Base-by-base conservation (phyloP, 176 grass and related monocot species). In the Tillandsia leiboldiana region DNA sequence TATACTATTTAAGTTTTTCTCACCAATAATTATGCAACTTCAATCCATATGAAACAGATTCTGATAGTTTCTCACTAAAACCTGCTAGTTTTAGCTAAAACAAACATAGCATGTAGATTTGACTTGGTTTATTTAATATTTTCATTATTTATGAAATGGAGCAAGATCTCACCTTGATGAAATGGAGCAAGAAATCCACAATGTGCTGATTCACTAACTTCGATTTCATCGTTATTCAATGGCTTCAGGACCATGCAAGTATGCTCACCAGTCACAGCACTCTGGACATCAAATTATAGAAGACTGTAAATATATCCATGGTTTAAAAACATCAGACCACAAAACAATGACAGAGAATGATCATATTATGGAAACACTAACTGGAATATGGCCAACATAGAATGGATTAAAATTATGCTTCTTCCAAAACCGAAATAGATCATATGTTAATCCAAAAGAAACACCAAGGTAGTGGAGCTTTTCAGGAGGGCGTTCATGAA, bases 231-330 rank as follows among this genome's bases (percentile, higher is more conserved):
- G n/a, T n/a, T n/a, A n/a, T n/a, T n/a, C n/a, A n/a, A n/a, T n/a
- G 86, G 79, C 69, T 90, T 97, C 79, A 97, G 69, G 54, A 85
- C 57, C 93, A 97, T 97, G 79, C 93, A 97, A 3, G 93, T 90
- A 75, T 92, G 93, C 56, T 97, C 93, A 76, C 93, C 93, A 70
- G 93, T 97, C 48, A 97, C 89, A 87, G 83, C 72, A 90, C 89
- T 97, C 93, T 97, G 70, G 24, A 80, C 70, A 79, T 68, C 49
- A 51, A 18, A 33, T 33, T 79, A 72, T 58, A 11, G 70, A 7
- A 63, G 71, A 70, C 73, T 49, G 33, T 42, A 73, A 80, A 33
- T 26, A 49, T 12, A 8, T 53, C 29, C 29, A 33, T 50, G 83
- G 33, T 75, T 24, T 14, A 26, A 66, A 77, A 78, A 11, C 9